Evolutionary conservation across 441 rosid genomes (phyloP).

Genomic region (Isatis lusitanica): DNA sequence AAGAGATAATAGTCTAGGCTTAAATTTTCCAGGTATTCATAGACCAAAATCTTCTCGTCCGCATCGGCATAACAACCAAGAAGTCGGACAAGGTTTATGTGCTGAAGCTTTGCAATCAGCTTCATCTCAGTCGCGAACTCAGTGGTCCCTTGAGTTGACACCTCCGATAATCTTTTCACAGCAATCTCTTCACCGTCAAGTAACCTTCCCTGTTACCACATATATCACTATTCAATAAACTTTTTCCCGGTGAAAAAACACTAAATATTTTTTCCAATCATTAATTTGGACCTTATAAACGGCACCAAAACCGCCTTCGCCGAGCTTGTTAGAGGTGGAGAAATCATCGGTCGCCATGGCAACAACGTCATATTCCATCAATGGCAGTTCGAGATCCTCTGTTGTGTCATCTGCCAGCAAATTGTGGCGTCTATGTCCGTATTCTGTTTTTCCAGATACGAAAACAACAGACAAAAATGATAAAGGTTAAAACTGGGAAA

Average conservation of each 20-base stretch:
- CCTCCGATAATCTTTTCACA: slow-evolving; percentile 37
- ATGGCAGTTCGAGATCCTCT: slow-evolving; percentile 68
- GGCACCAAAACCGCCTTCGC: no score
- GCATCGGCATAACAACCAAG: slow-evolving; percentile 32
- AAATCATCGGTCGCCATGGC: slow-evolving; percentile 35
- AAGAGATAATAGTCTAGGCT: slow-evolving; percentile 40
- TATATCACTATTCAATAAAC: not conserved
- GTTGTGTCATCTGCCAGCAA: not conserved
- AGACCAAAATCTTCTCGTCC: slow-evolving; percentile 36
- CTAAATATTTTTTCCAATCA: no score
- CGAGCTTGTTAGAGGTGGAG: no score
- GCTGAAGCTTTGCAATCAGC: slow-evolving; percentile 41
- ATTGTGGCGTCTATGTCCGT: no score
- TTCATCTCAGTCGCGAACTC: slow-evolving; percentile 41
- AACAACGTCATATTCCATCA: slow-evolving; percentile 56
- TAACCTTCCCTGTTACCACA: slow-evolving; percentile 49
- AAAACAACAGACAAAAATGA: not conserved
- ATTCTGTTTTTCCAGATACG: slow-evolving; percentile 38
- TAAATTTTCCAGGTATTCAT: slow-evolving; percentile 39
- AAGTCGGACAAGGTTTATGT: slow-evolving; percentile 42
- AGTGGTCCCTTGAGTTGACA: slow-evolving; percentile 31
- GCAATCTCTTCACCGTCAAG: slow-evolving; percentile 49
- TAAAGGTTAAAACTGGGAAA: no score
- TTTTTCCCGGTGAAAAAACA: not conserved
- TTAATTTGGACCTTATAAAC: no score